Evolutionary conservation across 2,329 filamentous ascomycete species (phyloP).

Genomic region (Calonectria montana): DNA sequence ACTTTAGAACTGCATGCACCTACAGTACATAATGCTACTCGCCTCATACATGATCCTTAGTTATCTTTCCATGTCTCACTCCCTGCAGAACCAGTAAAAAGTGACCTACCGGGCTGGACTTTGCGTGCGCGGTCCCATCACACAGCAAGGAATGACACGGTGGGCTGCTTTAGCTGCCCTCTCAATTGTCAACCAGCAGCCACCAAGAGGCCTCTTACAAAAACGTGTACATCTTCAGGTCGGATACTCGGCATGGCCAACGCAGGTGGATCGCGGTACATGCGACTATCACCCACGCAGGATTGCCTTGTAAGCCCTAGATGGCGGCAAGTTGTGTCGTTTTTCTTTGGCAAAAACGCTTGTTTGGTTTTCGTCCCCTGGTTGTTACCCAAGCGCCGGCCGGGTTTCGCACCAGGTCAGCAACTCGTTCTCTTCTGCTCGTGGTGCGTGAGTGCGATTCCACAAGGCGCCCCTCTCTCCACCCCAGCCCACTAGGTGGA

Average conservation of each 20-base stretch:
- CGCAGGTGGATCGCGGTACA: conserved; percentile 15
- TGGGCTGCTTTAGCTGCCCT: conserved; percentile 21
- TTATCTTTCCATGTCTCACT: background rate
- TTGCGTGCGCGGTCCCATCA: conserved; percentile 18
- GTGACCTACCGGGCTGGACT: conserved; percentile 16
- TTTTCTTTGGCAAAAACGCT: background rate
- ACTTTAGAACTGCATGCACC: background rate
- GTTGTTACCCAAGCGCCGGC: conserved; percentile 15
- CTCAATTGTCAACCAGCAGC: background rate
- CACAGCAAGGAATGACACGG: conserved; percentile 15
- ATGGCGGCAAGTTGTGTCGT: background rate
- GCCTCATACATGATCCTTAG: background rate
- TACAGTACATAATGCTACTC: background rate
- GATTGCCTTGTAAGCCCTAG: background rate
- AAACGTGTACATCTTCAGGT: conserved; percentile 11
- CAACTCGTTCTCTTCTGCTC: conserved; percentile 1
- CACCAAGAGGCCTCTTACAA: conserved; percentile 16
- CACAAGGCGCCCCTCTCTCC: conserved; percentile 23
- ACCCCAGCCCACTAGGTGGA: conserved; percentile 23
- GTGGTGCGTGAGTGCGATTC: conserved; percentile 14
- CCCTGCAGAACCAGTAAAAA: conserved; percentile 5
- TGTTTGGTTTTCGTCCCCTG: background rate
- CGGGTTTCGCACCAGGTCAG: background rate
- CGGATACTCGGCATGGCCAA: conserved; percentile 20
- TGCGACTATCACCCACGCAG: background rate